Evolutionary conservation across 2,329 filamentous ascomycete genomes (phyloP).

Genomic region (Epicoccum nigrum): DNA sequence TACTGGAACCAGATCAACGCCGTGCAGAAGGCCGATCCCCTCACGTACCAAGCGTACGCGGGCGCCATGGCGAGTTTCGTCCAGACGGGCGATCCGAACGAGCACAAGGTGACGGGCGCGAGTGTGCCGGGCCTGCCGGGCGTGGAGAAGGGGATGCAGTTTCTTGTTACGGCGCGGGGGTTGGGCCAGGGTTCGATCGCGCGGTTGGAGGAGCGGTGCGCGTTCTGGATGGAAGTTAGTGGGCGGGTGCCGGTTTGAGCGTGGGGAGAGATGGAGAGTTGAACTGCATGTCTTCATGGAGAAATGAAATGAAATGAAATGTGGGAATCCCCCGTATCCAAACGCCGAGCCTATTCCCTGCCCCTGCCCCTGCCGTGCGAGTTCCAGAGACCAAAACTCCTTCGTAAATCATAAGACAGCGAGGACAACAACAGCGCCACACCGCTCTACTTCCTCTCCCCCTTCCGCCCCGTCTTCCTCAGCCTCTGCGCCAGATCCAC

Average conservation of each 20-base stretch:
- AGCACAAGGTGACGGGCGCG: constrained; percentile 59
- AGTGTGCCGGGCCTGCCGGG: constrained; percentile 55
- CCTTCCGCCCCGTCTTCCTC: constrained; percentile 54
- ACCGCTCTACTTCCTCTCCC: constrained; percentile 36
- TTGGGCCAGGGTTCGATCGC: constrained; percentile 51
- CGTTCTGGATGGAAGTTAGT: constrained; percentile 60
- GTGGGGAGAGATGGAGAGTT: no score
- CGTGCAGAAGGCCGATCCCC: constrained; percentile 58
- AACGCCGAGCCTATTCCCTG: no score
- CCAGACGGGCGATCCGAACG: constrained; percentile 64
- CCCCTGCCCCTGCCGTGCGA: no score
- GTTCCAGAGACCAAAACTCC: constrained; percentile 1
- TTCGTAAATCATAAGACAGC: constrained; percentile 3
- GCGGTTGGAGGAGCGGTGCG: constrained; percentile 56
- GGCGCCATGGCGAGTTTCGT: constrained; percentile 68
- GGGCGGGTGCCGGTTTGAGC: constrained; percentile 54
- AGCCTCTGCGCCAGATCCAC: constrained; percentile 52
- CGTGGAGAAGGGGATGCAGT: constrained; percentile 54
- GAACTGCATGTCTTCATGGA: no score
- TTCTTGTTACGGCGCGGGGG: constrained; percentile 56
- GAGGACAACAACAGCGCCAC: not conserved
- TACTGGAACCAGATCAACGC: constrained; percentile 65
- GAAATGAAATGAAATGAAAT: no score
- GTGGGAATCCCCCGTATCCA: no score
- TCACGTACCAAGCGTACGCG: constrained; percentile 63